Conservation (phyloP, 2,329 filamentous ascomycete species). For the Thelonectria rubi region DNA sequence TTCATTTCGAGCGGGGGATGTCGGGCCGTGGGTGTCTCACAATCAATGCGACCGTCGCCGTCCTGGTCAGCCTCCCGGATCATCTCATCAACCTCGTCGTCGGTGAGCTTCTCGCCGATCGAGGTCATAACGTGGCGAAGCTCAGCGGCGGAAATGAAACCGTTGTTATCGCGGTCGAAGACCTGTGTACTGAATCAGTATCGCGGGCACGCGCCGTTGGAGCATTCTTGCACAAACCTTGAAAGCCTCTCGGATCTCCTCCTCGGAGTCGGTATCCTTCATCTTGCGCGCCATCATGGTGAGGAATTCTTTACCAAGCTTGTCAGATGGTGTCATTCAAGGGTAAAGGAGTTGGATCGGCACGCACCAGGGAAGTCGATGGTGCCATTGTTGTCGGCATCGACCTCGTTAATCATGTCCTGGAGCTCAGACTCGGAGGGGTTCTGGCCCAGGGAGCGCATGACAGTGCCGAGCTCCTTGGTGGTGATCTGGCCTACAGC, state of each 20-base stretch:
- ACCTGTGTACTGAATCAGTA: conserved; percentile 55
- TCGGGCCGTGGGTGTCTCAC: conserved; percentile 59
- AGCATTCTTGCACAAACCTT: conserved; percentile 62
- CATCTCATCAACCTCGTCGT: conserved; percentile 93
- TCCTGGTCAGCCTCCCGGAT: conserved; percentile 92
- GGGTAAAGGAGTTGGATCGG: neutral
- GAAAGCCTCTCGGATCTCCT: conserved; percentile 90
- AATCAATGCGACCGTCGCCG: conserved; percentile 88
- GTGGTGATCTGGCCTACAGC: conserved; percentile 84
- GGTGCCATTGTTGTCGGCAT: conserved; percentile 91
- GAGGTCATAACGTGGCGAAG: conserved; percentile 92
- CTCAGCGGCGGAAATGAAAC: conserved; percentile 89
- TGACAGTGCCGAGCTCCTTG: conserved; percentile 89
- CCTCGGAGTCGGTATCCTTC: conserved; percentile 92
- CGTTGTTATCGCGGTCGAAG: conserved; percentile 91
- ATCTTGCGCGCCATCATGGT: conserved; percentile 96
- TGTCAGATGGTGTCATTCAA: conserved; percentile 29
- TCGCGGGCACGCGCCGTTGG: neutral
- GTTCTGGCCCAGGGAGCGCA: conserved; percentile 90
- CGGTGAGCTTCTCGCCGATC: conserved; percentile 89
- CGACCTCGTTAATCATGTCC: conserved; percentile 95
- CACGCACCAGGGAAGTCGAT: conserved; percentile 87
- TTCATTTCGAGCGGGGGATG: neutral
- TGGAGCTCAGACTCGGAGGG: conserved; percentile 89
- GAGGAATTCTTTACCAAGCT: conserved; percentile 73